Base-by-base conservation (phyloP, 2,329 filamentous ascomycete species). In the Fusarium abutilonis region DNA sequence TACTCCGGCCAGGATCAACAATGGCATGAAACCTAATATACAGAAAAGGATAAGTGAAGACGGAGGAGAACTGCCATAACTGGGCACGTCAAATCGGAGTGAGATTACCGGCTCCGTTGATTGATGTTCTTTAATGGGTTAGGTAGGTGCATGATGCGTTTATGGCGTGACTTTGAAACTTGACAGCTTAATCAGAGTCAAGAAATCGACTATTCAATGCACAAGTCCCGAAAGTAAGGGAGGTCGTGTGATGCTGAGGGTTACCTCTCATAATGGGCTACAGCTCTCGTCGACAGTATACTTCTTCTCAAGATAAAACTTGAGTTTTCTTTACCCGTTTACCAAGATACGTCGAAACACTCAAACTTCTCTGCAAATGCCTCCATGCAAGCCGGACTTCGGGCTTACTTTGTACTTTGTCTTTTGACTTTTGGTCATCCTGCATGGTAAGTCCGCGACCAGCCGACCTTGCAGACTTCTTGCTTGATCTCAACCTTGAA, bases 21-120 rank as follows among this genome's bases (percentile, higher is more conserved):
- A 15, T 13, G 39, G 56, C 57, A 40, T 49, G 53, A 63, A 60
- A 63, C 59, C 23, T 32, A 11, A 40, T 5, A 23, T 52, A 39
- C 54, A 10, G n/a, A 52, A 46, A 13, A 8, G 34, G 47, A 5
- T 14, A n/a, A 17, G 28, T 11, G 6, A 26, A 29, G 2, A 26
- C 56, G 42, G 48, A 44, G 19, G 21, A 26, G 3, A 26, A 9
- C 4, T 55, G 13, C 56, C 47, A 29, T 53, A 40, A 44, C 41
- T 6, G 19, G 23, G 7, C 45, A 6, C n/a, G 14, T 26, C 15
- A 31, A 41, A 5, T 31, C 54, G 54, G 54, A 59, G 15, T 13
- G n/a, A 19, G 32, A 45, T 9, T 32, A 7, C 41, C 56, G 19
- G 13, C 32, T 31, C 36, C 29, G 36, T 42, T 11, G 21, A 34